Conservation (phyloP, 2,329 filamentous ascomycete species). For the Ophiocordyceps camponoti-rufipedis region DNA sequence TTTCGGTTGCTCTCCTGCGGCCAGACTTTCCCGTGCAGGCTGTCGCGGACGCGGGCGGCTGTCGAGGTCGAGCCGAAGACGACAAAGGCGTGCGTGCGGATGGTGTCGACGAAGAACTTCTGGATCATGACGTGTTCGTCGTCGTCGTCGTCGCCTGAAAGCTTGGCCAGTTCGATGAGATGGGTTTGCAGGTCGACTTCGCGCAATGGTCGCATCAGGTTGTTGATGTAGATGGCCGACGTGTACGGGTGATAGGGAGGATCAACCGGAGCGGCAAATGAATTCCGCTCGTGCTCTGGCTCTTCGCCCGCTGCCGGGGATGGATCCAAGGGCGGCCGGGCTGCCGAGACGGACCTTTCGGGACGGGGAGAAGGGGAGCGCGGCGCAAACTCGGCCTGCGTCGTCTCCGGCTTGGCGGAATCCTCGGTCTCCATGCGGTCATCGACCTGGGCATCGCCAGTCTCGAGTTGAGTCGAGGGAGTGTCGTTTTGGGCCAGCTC, state of each 20-base stretch:
- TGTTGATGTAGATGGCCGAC: slow-evolving; percentile 67
- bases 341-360: too few species aligned
- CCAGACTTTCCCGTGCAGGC: slow-evolving; percentile 66
- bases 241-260: slow-evolving; percentile 57
- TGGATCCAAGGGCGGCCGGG: too few species aligned
- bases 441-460: neutral
- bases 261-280: slow-evolving; percentile 13
- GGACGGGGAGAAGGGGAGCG: too few species aligned
- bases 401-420: neutral
- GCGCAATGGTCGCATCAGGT: slow-evolving; percentile 76
- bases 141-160: slow-evolving; percentile 20
- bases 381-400: too few species aligned
- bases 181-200: slow-evolving; percentile 48
- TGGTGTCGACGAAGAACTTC: slow-evolving; percentile 62
- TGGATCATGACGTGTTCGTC: slow-evolving; percentile 30
- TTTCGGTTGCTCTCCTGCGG: slow-evolving; percentile 75
- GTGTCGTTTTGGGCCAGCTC: slow-evolving; percentile 2
- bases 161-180: slow-evolving; percentile 48
- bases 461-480: neutral
- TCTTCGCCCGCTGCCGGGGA: neutral
- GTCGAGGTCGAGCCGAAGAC: slow-evolving; percentile 49
- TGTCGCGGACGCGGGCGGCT: slow-evolving; percentile 58
- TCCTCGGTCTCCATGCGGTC: neutral
- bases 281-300: neutral
- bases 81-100: slow-evolving; percentile 77